These are phyloP conservation scores for Neospermospora avenae DNA, from an alignment of 2,329 filamentous ascomycete species.

Conservation along the genomic window DNA sequence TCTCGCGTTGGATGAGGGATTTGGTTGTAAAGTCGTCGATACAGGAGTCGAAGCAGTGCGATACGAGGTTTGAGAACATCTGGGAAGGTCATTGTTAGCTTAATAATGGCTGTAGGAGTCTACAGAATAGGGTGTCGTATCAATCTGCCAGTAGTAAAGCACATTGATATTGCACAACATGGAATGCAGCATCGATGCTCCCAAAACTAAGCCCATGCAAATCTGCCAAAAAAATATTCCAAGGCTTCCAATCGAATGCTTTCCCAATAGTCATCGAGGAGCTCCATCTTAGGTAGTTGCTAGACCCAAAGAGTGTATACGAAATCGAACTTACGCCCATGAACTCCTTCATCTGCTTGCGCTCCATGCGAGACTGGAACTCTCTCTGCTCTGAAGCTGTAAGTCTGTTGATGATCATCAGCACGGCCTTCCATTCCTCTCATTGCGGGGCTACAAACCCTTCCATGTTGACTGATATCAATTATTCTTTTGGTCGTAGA, in stretches of 20 bases:
- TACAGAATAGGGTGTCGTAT: neutral
- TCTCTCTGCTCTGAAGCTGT: conserved; percentile 74
- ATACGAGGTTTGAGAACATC: conserved; percentile 66
- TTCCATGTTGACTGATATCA: conserved; percentile 41
- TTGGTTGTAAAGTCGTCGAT: conserved; percentile 99
- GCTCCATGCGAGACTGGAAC: conserved; percentile 91
- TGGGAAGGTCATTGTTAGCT: conserved; percentile 31
- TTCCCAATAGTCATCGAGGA: neutral
- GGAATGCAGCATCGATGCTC: neutral
- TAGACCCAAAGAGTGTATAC: conserved; percentile 7
- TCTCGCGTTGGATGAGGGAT: conserved; percentile 82
- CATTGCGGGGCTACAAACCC: conserved; percentile 25
- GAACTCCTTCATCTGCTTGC: conserved; percentile 98
- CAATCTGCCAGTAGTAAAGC: neutral
- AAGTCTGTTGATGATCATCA: conserved; percentile 28
- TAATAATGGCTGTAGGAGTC: no score
- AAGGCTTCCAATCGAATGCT: neutral
- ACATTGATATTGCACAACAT: neutral
- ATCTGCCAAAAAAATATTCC: neutral
- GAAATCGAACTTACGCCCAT: conserved; percentile 71
- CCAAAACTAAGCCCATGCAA: neutral
- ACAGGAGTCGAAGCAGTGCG: conserved; percentile 94
- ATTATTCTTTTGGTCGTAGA: neutral
- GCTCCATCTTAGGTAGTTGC: neutral
- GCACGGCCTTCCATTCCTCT: neutral